Base-by-base conservation (phyloP, 2,329 filamentous ascomycete genomes). In the Microdochium bolleyi region DNA sequence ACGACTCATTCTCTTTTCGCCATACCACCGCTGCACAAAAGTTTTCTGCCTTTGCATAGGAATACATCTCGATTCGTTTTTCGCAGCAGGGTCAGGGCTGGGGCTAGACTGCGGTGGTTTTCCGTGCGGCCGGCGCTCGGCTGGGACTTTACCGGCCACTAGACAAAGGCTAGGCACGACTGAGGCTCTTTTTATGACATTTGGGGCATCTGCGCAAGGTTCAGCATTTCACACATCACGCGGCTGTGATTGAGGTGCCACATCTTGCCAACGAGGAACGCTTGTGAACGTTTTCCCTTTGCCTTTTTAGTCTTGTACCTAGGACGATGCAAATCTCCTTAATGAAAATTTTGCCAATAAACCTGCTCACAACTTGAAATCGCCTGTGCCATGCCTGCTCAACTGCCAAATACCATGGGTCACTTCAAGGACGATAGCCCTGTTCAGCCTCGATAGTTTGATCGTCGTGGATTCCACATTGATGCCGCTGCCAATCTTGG, bases 1-100 rank as follows among this genome's bases (percentile, higher is more conserved):
- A 50, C 38, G 25, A 25, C 27, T n/a, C 24, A 32, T 30, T 51
- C 51, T 48, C 55, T 52, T 52, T 53, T 58, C 55, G 53, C 38
- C 38, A 48, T 38, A 27, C 50, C 49, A 55, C 49, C 46, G 49
- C 46, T 56, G 46, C 49, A 52, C 51, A 56, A 56, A 56, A 55
- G 57, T 57, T 53, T 54, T 62, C 53, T 59, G 51, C 60, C 55
- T 56, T 61, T 60, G 60, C 59, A 58, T 58, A 55, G 55, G 53
- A 52, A 55, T 56, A 60, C 57, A 59, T 60, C 55, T 38, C 41
- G 41, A 46, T 46, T 24, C 41, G 19, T 46, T 46, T 46, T 46
- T 46, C 41, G 41, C 41, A 46, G 19, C 21, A 46, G 41, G 41
- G 41, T 24, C 41, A 46, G 41, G 41, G 41, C 41, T 46, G 41